phyloP scores from a whole-genome alignment of 208 protist species.

The Acanthamoeba castellanii region DNA sequence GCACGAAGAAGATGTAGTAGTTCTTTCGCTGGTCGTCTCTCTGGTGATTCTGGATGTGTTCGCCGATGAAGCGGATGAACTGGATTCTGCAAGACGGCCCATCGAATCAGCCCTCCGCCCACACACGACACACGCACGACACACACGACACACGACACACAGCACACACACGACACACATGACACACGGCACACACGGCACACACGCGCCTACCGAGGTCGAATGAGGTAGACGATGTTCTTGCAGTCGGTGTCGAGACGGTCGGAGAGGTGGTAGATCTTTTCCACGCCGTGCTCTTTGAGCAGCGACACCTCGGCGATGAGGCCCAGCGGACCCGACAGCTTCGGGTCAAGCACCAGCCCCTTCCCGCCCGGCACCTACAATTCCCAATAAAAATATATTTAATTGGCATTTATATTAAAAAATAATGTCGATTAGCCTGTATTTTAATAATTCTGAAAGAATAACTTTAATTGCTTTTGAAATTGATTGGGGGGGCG shows the following conservation, averaged over 20 bases:
- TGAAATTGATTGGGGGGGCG: background rate
- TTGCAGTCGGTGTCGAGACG: slow-evolving; percentile 81
- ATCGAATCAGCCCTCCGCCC: background rate
- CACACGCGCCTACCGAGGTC: slow-evolving; percentile 81
- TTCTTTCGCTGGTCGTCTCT: slow-evolving; percentile 59
- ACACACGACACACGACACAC: too few relatives aligned
- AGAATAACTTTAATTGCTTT: background rate
- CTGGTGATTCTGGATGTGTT: slow-evolving; percentile 77
- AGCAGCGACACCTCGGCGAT: slow-evolving; percentile 86
- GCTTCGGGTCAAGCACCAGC: slow-evolving; percentile 87
- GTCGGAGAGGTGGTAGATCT: slow-evolving; percentile 85
- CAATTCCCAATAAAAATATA: background rate
- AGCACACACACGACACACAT: too few relatives aligned
- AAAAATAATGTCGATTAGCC: background rate
- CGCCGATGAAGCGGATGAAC: slow-evolving; percentile 79
- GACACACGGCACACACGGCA: too few relatives aligned
- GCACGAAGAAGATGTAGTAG: slow-evolving; percentile 81
- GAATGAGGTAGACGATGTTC: slow-evolving; percentile 88
- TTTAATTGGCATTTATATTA: background rate
- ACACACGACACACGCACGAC: too few relatives aligned
- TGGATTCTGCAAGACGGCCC: slow-evolving; percentile 32
- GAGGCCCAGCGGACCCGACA: slow-evolving; percentile 87
- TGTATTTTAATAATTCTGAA: background rate
- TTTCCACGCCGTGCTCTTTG: slow-evolving; percentile 88
- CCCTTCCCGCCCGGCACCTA: slow-evolving; percentile 82